Conservation (phyloP, 768 basidiomycete species). For the Tulasnella sp. region DNA sequence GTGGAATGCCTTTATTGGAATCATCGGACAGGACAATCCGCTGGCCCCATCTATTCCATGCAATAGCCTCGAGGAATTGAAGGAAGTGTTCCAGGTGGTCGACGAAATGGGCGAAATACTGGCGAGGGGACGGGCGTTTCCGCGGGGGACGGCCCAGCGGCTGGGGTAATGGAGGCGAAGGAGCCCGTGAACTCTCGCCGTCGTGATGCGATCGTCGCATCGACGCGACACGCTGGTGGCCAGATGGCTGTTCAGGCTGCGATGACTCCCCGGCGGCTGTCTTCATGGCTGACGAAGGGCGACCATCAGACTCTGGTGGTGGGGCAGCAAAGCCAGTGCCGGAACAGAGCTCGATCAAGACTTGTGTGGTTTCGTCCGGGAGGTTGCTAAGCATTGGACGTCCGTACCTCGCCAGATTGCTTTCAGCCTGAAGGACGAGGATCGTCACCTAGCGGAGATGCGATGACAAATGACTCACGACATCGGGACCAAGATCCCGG, state of each 20-base stretch:
- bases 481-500: constrained; percentile 60
- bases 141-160: constrained; percentile 22
- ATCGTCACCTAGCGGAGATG: background rate
- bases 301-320: constrained; percentile 31
- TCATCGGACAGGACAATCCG: constrained; percentile 27
- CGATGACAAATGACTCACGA: constrained; percentile 38
- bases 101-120: constrained; percentile 91
- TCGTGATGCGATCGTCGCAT: constrained; percentile 14
- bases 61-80: constrained; percentile 79
- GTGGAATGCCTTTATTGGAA: constrained; percentile 18
- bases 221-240: background rate
- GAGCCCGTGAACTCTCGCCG: constrained; percentile 23
- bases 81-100: constrained; percentile 77
- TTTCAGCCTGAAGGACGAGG: constrained; percentile 47
- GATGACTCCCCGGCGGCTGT: constrained; percentile 35
- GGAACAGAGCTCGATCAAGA: constrained; percentile 87
- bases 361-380: constrained; percentile 77
- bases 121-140: constrained; percentile 61
- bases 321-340: constrained; percentile 37
- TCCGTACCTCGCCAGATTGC: constrained; percentile 77
- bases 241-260: constrained; percentile 28
- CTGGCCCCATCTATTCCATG: constrained; percentile 68
- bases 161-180: constrained; percentile 10
- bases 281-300: constrained; percentile 20
- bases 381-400: constrained; percentile 69